Percentiles rank a stretch among this genome's conserved stretches.
Evolutionary conservation across 352 stramenopile genomes (phyloP).

Genomic region (Globisporangium rhizosaccharum): DNA sequence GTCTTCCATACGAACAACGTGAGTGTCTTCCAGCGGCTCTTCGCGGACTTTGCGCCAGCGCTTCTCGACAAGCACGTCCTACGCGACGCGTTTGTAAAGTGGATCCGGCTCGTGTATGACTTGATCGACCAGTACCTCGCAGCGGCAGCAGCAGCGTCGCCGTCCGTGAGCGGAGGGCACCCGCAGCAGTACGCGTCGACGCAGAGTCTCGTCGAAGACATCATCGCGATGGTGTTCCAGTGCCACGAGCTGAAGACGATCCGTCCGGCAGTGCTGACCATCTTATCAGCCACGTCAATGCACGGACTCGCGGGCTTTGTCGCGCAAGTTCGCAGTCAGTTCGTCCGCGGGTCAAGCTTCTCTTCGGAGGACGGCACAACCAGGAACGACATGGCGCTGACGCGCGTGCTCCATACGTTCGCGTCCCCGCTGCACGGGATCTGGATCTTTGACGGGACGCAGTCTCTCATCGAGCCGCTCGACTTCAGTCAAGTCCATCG

Average conservation of each 20-base stretch:
- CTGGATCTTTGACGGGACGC: conserved; percentile 10
- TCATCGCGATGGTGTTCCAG: conserved; percentile 32
- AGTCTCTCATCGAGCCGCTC: conserved; percentile 2
- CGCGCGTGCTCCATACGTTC: conserved; percentile 7
- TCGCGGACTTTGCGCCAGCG: conserved; percentile 14
- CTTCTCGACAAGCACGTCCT: conserved; percentile 30
- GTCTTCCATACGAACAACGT: conserved; percentile 25
- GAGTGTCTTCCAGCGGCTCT: conserved; percentile 19
- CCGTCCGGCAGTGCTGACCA: conserved; percentile 18
- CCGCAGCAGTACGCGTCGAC: conserved; percentile 8
- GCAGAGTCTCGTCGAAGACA: conserved; percentile 26
- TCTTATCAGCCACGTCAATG: conserved; percentile 27
- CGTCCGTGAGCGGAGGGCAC: background rate
- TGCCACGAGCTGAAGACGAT: conserved; percentile 24
- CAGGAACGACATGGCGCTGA: conserved; percentile 12
- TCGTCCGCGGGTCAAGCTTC: conserved; percentile 8
- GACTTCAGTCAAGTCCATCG: background rate
- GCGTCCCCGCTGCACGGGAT: conserved; percentile 6
- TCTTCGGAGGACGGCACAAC: background rate
- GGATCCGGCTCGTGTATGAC: conserved; percentile 21
- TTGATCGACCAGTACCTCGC: conserved; percentile 21
- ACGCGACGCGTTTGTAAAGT: conserved; percentile 24
- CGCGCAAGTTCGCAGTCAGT: conserved; percentile 27
- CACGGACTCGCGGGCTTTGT: conserved; percentile 31
- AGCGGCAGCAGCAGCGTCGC: conserved; percentile 2